These are phyloP conservation scores for Cornus suecica DNA, from an alignment of 148 eudicot genomes.

Conservation along the genomic window DNA sequence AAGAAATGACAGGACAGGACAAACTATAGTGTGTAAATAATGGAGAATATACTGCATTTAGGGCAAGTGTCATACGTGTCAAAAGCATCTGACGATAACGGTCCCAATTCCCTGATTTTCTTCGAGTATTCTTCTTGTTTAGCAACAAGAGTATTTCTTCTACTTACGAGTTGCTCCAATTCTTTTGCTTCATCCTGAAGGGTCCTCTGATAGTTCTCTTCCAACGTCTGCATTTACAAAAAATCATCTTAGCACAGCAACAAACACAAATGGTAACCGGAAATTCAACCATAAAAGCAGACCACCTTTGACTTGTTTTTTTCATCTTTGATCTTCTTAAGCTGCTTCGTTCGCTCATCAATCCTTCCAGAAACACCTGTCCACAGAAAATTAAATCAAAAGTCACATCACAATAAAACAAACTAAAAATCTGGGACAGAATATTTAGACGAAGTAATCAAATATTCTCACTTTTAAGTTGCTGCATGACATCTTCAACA, in stretches of 20 bases:
- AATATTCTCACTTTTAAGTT: constrained; percentile 59
- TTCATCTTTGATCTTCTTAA: constrained; percentile 65
- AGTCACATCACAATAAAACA: neutral
- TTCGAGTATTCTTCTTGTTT: constrained; percentile 92
- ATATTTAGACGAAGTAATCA: neutral
- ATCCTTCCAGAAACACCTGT: constrained; percentile 65
- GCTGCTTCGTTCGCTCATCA: constrained; percentile 49
- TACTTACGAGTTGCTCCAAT: constrained; percentile 79
- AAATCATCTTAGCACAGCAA: constrained; percentile 15
- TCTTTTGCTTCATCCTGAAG: constrained; percentile 88
- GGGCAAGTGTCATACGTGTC: constrained; percentile 58
- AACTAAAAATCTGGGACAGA: neutral
- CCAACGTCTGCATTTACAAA: constrained; percentile 52
- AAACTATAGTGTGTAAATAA: no score
- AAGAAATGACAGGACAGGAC: no score
- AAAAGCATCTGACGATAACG: constrained; percentile 89
- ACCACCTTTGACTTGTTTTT: constrained; percentile 71
- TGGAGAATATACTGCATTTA: neutral
- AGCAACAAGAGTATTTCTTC: constrained; percentile 70
- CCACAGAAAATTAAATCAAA: constrained; percentile 3
- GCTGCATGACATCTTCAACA: constrained; percentile 57
- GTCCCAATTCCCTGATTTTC: constrained; percentile 94
- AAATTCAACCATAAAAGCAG: constrained; percentile 6
- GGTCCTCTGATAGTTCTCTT: constrained; percentile 64
- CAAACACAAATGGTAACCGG: constrained; percentile 2